Evolutionary conservation across 2,329 filamentous ascomycete genomes (phyloP), one percentile per base, ranked within the genome.

Genomic region (Stylonectria norvegica): DNA sequence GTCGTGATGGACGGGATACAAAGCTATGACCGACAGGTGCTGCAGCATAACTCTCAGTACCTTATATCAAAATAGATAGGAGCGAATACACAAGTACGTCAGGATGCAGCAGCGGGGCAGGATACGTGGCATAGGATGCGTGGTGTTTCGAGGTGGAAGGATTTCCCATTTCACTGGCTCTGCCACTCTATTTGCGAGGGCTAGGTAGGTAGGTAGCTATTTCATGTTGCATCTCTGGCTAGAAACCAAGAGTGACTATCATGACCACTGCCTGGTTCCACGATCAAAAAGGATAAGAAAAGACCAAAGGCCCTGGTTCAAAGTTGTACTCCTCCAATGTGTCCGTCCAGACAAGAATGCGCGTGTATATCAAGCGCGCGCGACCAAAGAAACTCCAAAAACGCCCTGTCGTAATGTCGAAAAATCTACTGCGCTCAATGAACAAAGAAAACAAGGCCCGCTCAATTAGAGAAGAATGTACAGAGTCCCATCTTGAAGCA

Each of bases 351-450:
- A 45, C 34, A 38, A 40, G 40, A 46, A 48, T 50, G 41, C 42
- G 42, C 20, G 34, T 39, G 19, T n/a, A 35, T 33, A 28, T 41
- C 45, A 28, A 41, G n/a, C n/a, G n/a, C n/a, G n/a, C n/a, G n/a
- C n/a, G 32, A 43, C 28, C 33, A 42, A 34, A 42, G 38, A 42
- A 50, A 60, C 57, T 51, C 57, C 58, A 30, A 35, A 48, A 55
- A 60, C 58, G 56, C 58, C 58, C 43, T 38, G 41, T 57, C 55
- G 54, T 59, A 42, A 54, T 48, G 46, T 55, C 41, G 34, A n/a
- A 52, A 49, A 48, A 46, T 30, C 45, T 47, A 40, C 34, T 49
- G 47, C 48, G 50, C 50, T 48, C 53, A 40, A 44, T 17, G 38
- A 52, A 43, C 36, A 47, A 47, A 42, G 35, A 40, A 31, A 40